A percentile compares a stretch with the other conserved stretches of the same genome.
Conservation (phyloP, 202 grass and related monocot species). For the Bolboschoenoplectus hybrid region DNA sequence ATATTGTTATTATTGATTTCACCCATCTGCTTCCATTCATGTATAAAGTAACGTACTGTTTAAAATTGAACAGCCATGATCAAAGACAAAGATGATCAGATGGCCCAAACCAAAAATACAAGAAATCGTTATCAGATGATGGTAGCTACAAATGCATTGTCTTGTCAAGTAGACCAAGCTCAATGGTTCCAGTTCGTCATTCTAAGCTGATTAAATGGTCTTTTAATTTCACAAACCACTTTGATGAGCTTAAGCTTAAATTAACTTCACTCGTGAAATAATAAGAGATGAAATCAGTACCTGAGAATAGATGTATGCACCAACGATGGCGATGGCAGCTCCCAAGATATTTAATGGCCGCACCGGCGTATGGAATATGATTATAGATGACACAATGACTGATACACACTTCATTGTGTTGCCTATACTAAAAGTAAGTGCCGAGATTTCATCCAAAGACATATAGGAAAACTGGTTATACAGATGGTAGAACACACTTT, state of each 20-base stretch:
- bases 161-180: background rate
- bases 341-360: constrained; percentile 80
- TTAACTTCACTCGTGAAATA: constrained; percentile 2
- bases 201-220: background rate
- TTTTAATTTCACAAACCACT: background rate
- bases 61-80: background rate
- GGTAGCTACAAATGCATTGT: background rate
- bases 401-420: constrained; percentile 98
- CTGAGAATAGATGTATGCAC: constrained; percentile 94
- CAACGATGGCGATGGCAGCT: constrained; percentile 78
- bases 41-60: background rate
- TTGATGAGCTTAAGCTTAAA: background rate
- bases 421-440: constrained; percentile 83
- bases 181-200: background rate
- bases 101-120: background rate
- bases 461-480: constrained; percentile 98
- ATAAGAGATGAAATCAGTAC: constrained; percentile 32
- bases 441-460: constrained; percentile 81
- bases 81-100: background rate
- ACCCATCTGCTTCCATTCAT: background rate
- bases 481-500: constrained; percentile 91
- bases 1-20: background rate
- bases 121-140: background rate
- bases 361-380: constrained; percentile 78
- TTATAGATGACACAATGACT: constrained; percentile 83